A percentile compares a stretch with the other conserved stretches of the same genome.
These are phyloP conservation scores for Venturia oleaginea DNA, from an alignment of 2,329 filamentous ascomycete species.

Conservation along the genomic window DNA sequence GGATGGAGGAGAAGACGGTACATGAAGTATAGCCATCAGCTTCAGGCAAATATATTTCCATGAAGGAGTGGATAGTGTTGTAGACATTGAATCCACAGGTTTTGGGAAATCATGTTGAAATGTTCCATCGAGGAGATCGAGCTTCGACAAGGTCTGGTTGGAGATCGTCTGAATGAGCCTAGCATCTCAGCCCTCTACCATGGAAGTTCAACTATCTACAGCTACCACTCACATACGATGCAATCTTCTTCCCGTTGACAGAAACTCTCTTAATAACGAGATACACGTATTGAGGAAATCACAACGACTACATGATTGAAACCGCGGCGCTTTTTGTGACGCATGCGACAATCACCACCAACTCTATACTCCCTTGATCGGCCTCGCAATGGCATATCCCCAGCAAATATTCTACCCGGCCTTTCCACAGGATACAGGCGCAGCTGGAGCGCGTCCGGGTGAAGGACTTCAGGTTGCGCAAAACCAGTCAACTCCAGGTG, in stretches of 20 bases:
- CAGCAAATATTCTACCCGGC: not conserved
- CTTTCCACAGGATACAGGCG: not conserved
- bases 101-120: too few relatives aligned
- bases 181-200: not conserved
- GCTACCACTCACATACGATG: not conserved
- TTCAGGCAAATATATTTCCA: too few relatives aligned
- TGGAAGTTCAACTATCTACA: not conserved
- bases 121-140: too few relatives aligned
- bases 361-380: not conserved
- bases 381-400: not conserved
- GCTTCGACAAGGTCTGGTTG: not conserved
- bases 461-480: slow-evolving; percentile 2
- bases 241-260: not conserved
- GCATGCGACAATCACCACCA: not conserved
- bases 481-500: not conserved
- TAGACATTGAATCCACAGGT: too few relatives aligned
- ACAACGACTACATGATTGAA: not conserved
- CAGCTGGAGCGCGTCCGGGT: not conserved
- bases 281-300: not conserved
- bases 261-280: not conserved
- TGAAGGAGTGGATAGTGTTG: too few relatives aligned
- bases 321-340: not conserved
- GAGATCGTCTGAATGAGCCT: not conserved
- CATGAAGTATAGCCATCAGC: too few relatives aligned
- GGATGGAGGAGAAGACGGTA: too few relatives aligned